A percentile compares a stretch with the other conserved stretches of the same genome.
Evolutionary conservation across 2,329 filamentous ascomycete genomes (phyloP).

Genomic region (Ambrosiella cleistominuta): DNA sequence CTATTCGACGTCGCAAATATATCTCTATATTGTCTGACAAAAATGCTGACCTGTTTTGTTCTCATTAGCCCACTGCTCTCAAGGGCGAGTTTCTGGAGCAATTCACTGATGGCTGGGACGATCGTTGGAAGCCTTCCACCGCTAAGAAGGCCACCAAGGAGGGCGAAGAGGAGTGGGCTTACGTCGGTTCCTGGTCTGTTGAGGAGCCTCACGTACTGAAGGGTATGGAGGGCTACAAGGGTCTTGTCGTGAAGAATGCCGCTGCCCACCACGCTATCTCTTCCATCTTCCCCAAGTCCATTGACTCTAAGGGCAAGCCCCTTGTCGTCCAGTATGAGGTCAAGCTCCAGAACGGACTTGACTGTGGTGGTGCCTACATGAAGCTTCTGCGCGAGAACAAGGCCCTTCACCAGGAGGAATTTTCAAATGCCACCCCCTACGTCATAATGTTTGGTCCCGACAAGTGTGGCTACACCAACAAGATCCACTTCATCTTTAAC

Average conservation of each 20-base stretch:
- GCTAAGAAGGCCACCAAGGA: constrained; percentile 81
- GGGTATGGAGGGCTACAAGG: constrained; percentile 88
- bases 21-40: neutral
- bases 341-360: constrained; percentile 92
- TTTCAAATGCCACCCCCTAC: constrained; percentile 92
- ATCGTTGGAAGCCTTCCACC: constrained; percentile 82
- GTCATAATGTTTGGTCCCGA: constrained; percentile 99
- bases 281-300: constrained; percentile 90
- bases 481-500: constrained; percentile 97
- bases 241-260: constrained; percentile 92
- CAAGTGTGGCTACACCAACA: constrained; percentile 98
- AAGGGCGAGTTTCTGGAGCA: constrained; percentile 96
- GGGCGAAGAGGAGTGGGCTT: constrained; percentile 79
- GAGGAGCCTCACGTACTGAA: constrained; percentile 85
- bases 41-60: constrained; percentile 2
- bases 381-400: constrained; percentile 98
- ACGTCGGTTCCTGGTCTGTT: constrained; percentile 89
- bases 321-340: constrained; percentile 98
- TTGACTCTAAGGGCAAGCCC: constrained; percentile 94
- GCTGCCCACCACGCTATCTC: constrained; percentile 98
- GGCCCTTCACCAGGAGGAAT: constrained; percentile 91
- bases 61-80: constrained; percentile 56
- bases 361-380: constrained; percentile 96
- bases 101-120: constrained; percentile 92
- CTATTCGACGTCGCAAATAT: neutral